A percentile compares a stretch with the other conserved stretches of the same genome.
These are phyloP conservation scores for Pythium biforme DNA, from an alignment of 352 stramenopile species.

Conservation along the genomic window DNA sequence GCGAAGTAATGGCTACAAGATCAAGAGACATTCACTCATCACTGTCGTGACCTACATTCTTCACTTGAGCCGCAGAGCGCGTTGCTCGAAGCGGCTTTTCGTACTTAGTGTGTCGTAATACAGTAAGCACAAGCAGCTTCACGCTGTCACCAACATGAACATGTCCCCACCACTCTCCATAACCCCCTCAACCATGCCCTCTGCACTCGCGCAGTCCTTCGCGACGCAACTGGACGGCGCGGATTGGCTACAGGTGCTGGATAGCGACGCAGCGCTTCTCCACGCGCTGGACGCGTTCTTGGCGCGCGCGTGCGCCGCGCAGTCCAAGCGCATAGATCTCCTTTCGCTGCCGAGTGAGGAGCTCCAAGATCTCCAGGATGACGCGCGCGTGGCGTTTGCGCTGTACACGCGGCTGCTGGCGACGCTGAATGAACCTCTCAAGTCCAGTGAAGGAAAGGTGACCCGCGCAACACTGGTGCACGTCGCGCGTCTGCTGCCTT, in stretches of 20 bases:
- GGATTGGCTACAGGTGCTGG: conserved; percentile 21
- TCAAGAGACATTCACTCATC: conserved; percentile 6
- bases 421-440: conserved; percentile 4
- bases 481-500: conserved; percentile 49
- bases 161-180: background rate
- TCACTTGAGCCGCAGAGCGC: conserved; percentile 14
- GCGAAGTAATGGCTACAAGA: conserved; percentile 1
- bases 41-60: conserved; percentile 9
- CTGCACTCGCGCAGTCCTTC: conserved; percentile 11
- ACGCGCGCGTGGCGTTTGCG: conserved; percentile 29
- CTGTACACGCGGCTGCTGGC: conserved; percentile 37
- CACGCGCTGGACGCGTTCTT: conserved; percentile 33
- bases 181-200: conserved; percentile 2
- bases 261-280: conserved; percentile 14
- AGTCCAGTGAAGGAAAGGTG: background rate
- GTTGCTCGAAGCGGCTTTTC: conserved; percentile 21
- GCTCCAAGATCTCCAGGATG: conserved; percentile 8
- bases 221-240: conserved; percentile 11
- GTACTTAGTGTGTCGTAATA: conserved; percentile 20
- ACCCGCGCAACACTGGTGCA: conserved; percentile 43
- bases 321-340: conserved; percentile 15
- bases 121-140: conserved; percentile 6
- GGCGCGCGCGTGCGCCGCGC: conserved; percentile 12
- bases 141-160: background rate
- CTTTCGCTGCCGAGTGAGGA: conserved; percentile 13